These are phyloP conservation scores for Penicillium rolfsii DNA, from an alignment of 2,329 filamentous ascomycete genomes.

Conservation along the genomic window DNA sequence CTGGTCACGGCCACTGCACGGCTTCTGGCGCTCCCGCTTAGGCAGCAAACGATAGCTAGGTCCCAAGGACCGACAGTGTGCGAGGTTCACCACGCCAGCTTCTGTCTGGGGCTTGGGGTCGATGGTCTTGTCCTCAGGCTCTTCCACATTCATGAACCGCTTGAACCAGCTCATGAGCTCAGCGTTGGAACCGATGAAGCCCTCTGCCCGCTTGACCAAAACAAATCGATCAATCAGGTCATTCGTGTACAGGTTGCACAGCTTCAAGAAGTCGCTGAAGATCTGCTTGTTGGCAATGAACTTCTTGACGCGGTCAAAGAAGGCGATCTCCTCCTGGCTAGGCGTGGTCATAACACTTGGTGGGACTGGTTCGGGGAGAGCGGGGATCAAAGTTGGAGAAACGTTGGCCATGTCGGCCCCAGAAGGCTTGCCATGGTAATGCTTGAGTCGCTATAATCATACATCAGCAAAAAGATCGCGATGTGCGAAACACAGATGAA, in stretches of 20 bases:
- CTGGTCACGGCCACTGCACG: constrained; percentile 91
- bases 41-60: constrained; percentile 93
- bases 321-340: constrained; percentile 81
- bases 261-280: constrained; percentile 94
- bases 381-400: constrained; percentile 85
- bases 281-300: constrained; percentile 88
- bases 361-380: constrained; percentile 82
- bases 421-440: constrained; percentile 68
- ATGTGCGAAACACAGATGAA: neutral
- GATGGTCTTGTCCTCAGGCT: constrained; percentile 74
- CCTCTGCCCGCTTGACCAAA: constrained; percentile 77
- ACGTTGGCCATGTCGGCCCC: constrained; percentile 64
- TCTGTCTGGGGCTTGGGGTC: constrained; percentile 78
- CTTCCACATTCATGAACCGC: constrained; percentile 73
- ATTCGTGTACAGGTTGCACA: constrained; percentile 93
- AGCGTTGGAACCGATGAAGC: constrained; percentile 83
- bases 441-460: constrained; percentile 68
- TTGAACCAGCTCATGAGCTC: constrained; percentile 92
- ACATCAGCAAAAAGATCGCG: constrained; percentile 21
- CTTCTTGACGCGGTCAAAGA: constrained; percentile 97
- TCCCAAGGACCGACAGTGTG: constrained; percentile 92
- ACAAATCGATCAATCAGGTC: constrained; percentile 87
- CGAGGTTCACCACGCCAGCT: constrained; percentile 79
- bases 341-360: constrained; percentile 74
- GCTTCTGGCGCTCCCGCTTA: constrained; percentile 85